These are phyloP conservation scores for Lecanoromycetidae sp. DNA, from an alignment of 2,329 filamentous ascomycete species.

Conservation along the genomic window DNA sequence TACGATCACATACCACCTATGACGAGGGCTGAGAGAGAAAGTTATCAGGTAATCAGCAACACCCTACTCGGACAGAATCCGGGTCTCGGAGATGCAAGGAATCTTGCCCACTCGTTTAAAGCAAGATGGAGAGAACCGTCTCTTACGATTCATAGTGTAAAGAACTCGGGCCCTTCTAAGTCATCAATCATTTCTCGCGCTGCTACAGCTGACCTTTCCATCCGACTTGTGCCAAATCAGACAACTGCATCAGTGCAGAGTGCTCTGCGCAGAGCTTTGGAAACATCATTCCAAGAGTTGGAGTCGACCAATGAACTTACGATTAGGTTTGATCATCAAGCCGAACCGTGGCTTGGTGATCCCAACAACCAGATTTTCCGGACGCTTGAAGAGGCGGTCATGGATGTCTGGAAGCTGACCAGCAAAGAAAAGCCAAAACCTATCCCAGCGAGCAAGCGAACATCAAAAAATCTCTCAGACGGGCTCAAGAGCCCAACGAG, in stretches of 20 bases:
- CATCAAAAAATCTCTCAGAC: slow-evolving; percentile 20
- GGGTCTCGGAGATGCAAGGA: slow-evolving; percentile 48
- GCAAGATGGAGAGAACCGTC: slow-evolving; percentile 92
- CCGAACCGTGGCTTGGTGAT: slow-evolving; percentile 92
- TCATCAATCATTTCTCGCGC: slow-evolving; percentile 83
- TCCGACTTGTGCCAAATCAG: slow-evolving; percentile 89
- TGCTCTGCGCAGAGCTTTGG: slow-evolving; percentile 54
- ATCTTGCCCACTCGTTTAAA: slow-evolving; percentile 77
- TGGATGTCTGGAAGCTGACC: slow-evolving; percentile 70
- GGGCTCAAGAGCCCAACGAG: slow-evolving; percentile 6
- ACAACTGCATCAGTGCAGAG: slow-evolving; percentile 66
- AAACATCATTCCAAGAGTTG: slow-evolving; percentile 58
- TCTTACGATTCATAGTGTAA: slow-evolving; percentile 83
- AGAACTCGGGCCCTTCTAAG: slow-evolving; percentile 77
- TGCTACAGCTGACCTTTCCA: slow-evolving; percentile 75
- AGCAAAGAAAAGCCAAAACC: slow-evolving; percentile 25
- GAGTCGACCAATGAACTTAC: slow-evolving; percentile 69
- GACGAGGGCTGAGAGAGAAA: slow-evolving; percentile 60
- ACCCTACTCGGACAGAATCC: slow-evolving; percentile 64
- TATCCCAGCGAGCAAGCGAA: slow-evolving; percentile 26
- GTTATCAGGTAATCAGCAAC: slow-evolving; percentile 73
- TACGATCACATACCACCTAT: slow-evolving; percentile 73
- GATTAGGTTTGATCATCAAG: slow-evolving; percentile 80
- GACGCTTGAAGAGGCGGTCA: slow-evolving; percentile 73
- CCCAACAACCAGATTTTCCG: slow-evolving; percentile 82